phyloP scores from a whole-genome alignment of 2,329 filamentous ascomycete species.

The Amauroascus verrucosus region DNA sequence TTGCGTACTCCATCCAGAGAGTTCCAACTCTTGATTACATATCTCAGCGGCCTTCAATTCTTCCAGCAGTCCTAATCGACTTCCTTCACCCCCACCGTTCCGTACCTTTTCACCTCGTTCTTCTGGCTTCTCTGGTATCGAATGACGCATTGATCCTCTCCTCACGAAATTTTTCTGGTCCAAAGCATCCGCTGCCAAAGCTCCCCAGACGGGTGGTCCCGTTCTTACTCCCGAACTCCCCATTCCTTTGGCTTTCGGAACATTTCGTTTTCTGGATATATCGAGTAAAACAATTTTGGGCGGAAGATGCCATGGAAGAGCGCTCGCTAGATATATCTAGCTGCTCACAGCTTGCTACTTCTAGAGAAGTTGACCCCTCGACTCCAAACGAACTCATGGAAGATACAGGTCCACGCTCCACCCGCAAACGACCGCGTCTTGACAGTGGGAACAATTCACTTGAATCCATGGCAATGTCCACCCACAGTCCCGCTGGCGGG shows the following conservation, averaged over 20 bases:
- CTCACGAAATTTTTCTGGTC: not conserved
- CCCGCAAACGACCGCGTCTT: conserved; percentile 40
- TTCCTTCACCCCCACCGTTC: not conserved
- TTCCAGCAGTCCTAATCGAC: not conserved
- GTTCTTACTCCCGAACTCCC: not conserved
- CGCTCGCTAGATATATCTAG: conserved; percentile 38
- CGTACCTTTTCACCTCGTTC: not conserved
- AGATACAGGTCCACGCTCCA: conserved; percentile 30
- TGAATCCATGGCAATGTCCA: conserved; percentile 29
- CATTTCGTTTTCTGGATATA: not conserved
- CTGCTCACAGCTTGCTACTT: conserved; percentile 21
- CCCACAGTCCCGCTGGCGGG: conserved; percentile 20
- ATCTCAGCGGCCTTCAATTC: not conserved
- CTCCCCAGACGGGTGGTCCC: not conserved
- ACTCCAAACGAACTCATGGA: conserved; percentile 30
- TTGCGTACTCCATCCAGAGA: not conserved
- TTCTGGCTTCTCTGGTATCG: not conserved
- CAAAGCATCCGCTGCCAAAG: not conserved
- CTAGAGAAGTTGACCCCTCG: conserved; percentile 23
- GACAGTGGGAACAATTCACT: conserved; percentile 34
- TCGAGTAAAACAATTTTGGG: not conserved
- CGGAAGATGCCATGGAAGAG: conserved; percentile 38
- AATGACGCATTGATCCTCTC: not conserved
- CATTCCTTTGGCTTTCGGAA: not conserved
- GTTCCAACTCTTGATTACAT: not conserved